Conservation (phyloP, 179 eudicot species). For the Silene noctiflora region DNA sequence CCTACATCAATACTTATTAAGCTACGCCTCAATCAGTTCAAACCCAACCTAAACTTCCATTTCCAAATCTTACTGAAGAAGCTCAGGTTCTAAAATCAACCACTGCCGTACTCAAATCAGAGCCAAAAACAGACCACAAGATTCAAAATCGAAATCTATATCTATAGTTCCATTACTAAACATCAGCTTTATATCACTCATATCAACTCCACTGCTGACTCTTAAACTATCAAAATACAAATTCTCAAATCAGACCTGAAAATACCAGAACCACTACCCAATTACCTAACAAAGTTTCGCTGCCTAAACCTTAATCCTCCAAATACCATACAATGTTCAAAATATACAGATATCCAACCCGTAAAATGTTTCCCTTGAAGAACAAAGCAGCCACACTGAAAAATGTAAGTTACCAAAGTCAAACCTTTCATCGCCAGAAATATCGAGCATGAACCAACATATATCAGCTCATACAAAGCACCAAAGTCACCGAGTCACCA, state of each 20-base stretch:
- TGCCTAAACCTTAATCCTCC: not conserved
- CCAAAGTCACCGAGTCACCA: not conserved
- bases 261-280: not conserved
- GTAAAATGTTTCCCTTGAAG: not conserved
- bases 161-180: not conserved
- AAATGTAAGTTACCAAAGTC: not conserved
- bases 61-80: not conserved
- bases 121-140: not conserved
- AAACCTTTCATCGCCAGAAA: not conserved
- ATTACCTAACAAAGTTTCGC: not conserved
- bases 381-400: not conserved
- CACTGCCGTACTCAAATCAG: not conserved
- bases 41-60: conserved; percentile 3
- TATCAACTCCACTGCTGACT: not conserved
- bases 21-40: not conserved
- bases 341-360: not conserved
- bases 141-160: not conserved
- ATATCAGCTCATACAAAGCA: not conserved
- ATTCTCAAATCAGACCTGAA: not conserved
- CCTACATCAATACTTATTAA: not conserved
- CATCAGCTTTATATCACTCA: not conserved
- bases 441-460: not conserved
- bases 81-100: not conserved
- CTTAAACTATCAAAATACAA: not conserved
- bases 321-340: not conserved